Evolutionary conservation across 768 basidiomycete genomes (phyloP), one percentile per base, ranked within the genome.

Genomic region (Botryobasidium botryosum): DNA sequence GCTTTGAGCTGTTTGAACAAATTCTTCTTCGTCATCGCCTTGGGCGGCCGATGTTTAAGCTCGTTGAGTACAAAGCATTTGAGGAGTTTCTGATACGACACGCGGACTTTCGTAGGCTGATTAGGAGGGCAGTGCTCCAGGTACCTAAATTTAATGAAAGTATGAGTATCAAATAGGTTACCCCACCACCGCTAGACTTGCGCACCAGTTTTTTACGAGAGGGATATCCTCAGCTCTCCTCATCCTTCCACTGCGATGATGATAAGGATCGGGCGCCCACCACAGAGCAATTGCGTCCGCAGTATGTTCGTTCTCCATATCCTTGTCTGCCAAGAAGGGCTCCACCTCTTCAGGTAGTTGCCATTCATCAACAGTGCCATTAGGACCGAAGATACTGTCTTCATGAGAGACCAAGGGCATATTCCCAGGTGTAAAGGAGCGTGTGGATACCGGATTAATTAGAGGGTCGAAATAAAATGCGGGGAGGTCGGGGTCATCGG

Each of bases 381-480:
- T 87, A 2, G 79, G 79, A 0, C 90, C 91, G 57, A 97, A 96
- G 2, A 97, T 72, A n/a, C 62, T 66, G 51, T 92, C 88, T 60
- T 99, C 94, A 54, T 96, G 88, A 2, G 87, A 71, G 7, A 91
- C 68, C 13, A 84, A 65, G 3, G 85, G 79, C 0, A 70, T 67
- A 53, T 90, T 87, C 64, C 91, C 88, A 8, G 90, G 68, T 21
- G 70, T 73, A 45, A 80, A 74, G 2, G 87, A 84, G 12, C 94
- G 86, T 4, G 90, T 67, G 6, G 92, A 92, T 51, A 97, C 85
- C 5, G 92, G 94, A 59, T 99, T 96, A 62, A 99, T 94, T 53
- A 97, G 75, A 2, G 92, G 91, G 61, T 97, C 94, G 57, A 94
- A 99, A 64, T 97, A 97, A 67, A 97, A 99, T 0, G 94, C 90